Conservation (phyloP, 2,329 filamentous ascomycete genomes). For the Arthroderma sp. region DNA sequence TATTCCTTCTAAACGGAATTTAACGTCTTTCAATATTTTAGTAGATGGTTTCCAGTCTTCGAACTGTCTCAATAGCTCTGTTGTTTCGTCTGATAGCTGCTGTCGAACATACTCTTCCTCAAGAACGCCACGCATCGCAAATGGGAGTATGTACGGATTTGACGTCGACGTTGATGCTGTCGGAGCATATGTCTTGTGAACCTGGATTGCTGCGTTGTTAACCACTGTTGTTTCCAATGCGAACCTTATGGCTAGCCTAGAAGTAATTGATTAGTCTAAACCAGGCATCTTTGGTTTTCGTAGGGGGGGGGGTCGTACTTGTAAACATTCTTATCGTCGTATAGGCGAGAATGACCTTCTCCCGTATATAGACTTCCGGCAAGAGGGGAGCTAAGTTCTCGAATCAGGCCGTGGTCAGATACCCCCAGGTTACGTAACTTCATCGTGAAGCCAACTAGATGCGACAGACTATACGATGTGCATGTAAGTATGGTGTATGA, state of each 20-base stretch:
- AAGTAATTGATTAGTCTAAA: constrained; percentile 4
- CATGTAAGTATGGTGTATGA: not conserved
- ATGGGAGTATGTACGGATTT: constrained; percentile 86
- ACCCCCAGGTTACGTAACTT: constrained; percentile 90
- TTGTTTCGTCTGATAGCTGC: constrained; percentile 64
- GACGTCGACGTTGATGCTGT: constrained; percentile 26
- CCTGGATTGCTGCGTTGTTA: constrained; percentile 37
- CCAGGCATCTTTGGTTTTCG: not conserved
- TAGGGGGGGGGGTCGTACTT: constrained; percentile 37
- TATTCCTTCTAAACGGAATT: constrained; percentile 84
- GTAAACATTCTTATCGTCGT: constrained; percentile 81
- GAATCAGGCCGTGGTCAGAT: constrained; percentile 82
- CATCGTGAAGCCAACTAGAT: constrained; percentile 82
- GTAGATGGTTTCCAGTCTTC: constrained; percentile 85
- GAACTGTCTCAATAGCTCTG: constrained; percentile 70
- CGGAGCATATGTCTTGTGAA: constrained; percentile 37
- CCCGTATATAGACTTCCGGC: constrained; percentile 85
- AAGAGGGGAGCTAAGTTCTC: constrained; percentile 75
- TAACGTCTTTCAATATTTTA: constrained; percentile 90
- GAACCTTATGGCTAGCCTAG: constrained; percentile 56
- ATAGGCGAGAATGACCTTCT: constrained; percentile 85
- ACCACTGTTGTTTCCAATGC: constrained; percentile 57
- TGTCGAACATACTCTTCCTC: constrained; percentile 85
- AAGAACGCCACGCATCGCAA: constrained; percentile 85
- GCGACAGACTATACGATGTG: constrained; percentile 49